Evolutionary conservation across 2,329 filamentous ascomycete species (phyloP), one percentile per base, ranked within the genome.

Genomic region (Calycina herbarum): DNA sequence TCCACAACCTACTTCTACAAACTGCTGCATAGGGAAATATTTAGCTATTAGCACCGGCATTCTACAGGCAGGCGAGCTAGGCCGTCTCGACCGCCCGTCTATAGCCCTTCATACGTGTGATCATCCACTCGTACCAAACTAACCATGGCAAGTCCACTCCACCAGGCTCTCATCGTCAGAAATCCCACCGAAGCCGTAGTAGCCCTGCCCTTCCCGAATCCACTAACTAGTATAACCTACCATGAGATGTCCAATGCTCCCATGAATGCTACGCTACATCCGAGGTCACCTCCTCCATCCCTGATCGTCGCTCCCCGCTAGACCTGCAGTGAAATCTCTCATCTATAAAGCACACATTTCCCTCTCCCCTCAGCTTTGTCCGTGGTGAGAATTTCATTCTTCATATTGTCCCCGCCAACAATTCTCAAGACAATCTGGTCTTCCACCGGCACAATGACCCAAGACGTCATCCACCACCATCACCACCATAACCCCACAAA

Each of bases 401-500:
- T 38, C 35, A 38, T 20, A 11, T 38, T 8, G 13, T 38, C 35
- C 35, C 35, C 35, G 10, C 35, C 35, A 11, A 33, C 31, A 33
- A 33, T 33, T 7, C 31, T 33, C 31, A 33, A 33, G 31, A 33
- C 31, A 45, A 45, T 17, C 42, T n/a, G 27, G 42, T 33, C 31
- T 33, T 33, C 27, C 27, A 29, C 4, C 40, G 63, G 60, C 64
- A 69, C 64, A 29, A 74, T 73, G 72, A 67, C 66, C 6, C 67
- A 72, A 59, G 61, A 63, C 27, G 57, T 62, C 17, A 59, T 75
- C 15, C 68, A 71, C 35, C 65, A 71, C 62, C 70, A 73, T 51
- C 40, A 56, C 2, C 69, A 74, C 54, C 74, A 75, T 56, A 67
- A 74, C 29, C 73, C 74, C 5, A 70, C 65, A 62, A 72, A 70